A percentile compares a stretch with the other conserved stretches of the same genome.
phyloP scores from a whole-genome alignment of 805 yeast genomes.

The Spathaspora arborariae region DNA sequence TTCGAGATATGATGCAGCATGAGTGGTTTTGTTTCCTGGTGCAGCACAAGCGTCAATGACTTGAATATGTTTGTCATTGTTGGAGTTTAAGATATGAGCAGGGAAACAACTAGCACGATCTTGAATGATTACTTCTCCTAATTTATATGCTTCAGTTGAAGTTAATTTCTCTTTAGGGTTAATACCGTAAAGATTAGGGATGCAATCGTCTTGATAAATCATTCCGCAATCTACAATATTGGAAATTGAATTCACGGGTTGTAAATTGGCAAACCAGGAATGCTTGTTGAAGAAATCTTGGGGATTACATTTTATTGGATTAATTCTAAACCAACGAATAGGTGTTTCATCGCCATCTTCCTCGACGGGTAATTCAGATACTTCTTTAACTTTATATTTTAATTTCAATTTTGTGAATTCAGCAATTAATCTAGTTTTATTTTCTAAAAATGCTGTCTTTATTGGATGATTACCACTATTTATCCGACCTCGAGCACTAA shows the following conservation, averaged over 20 bases:
- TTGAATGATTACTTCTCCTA: conserved; percentile 84
- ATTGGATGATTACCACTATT: conserved; percentile 86
- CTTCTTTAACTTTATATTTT: conserved; percentile 58
- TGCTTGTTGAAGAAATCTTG: conserved; percentile 36
- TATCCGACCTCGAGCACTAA: conserved; percentile 73
- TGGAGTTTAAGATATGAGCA: conserved; percentile 63
- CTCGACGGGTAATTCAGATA: conserved; percentile 41
- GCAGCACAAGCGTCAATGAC: conserved; percentile 96
- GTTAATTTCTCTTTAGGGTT: conserved; percentile 73
- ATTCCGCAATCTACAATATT: conserved; percentile 41
- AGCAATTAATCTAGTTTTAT: conserved; percentile 77
- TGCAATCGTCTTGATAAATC: conserved; percentile 67
- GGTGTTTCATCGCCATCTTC: conserved; percentile 58
- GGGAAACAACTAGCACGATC: conserved; percentile 98
- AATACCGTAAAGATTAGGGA: conserved; percentile 78
- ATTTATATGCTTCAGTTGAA: conserved; percentile 60
- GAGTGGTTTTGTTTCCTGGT: conserved; percentile 97
- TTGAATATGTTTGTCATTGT: conserved; percentile 44
- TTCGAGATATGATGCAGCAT: conserved; percentile 64
- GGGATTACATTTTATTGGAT: conserved; percentile 50
- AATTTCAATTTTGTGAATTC: conserved; percentile 77
- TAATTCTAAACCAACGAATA: conserved; percentile 75
- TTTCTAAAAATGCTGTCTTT: conserved; percentile 73
- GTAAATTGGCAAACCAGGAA: conserved; percentile 37
- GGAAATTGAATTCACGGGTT: conserved; percentile 42